Conservation (phyloP, 2,329 filamentous ascomycete species). For the Fusarium domesticum region DNA sequence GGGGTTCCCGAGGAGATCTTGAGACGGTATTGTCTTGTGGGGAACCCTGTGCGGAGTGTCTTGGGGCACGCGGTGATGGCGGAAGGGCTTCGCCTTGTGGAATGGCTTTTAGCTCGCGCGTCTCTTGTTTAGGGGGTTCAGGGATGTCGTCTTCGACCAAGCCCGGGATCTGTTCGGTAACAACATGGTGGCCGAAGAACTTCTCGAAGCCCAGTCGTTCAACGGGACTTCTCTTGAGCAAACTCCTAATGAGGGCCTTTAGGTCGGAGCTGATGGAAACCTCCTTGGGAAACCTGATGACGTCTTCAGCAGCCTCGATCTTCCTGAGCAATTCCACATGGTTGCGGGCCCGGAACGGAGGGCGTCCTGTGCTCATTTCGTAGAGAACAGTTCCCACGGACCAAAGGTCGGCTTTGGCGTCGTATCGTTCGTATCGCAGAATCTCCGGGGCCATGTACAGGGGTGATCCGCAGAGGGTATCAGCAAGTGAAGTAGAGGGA, state of each 20-base stretch:
- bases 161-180: conserved; percentile 73
- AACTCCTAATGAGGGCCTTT: conserved; percentile 73
- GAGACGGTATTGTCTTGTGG: conserved; percentile 34
- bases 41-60: conserved; percentile 40
- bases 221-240: conserved; percentile 82
- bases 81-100: conserved; percentile 31
- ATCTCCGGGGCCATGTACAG: conserved; percentile 99
- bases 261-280: conserved; percentile 69
- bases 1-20: conserved; percentile 42
- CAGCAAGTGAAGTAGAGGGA: conserved; percentile 85
- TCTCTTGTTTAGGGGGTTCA: conserved; percentile 37
- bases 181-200: conserved; percentile 75
- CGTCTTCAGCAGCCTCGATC: conserved; percentile 85
- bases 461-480: conserved; percentile 94
- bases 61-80: conserved; percentile 30
- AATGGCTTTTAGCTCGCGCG: conserved; percentile 36
- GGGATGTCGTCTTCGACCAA: conserved; percentile 74
- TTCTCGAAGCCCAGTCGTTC: conserved; percentile 82
- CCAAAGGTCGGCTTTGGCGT: conserved; percentile 95
- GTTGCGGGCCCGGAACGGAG: conserved; percentile 88
- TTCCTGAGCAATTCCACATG: conserved; percentile 90
- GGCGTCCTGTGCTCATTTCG: conserved; percentile 89
- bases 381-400: conserved; percentile 94
- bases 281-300: conserved; percentile 77
- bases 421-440: conserved; percentile 93